These are phyloP conservation scores for Penicillium goetzii DNA, from an alignment of 495 filamentous ascomycete genomes.

Conservation along the genomic window DNA sequence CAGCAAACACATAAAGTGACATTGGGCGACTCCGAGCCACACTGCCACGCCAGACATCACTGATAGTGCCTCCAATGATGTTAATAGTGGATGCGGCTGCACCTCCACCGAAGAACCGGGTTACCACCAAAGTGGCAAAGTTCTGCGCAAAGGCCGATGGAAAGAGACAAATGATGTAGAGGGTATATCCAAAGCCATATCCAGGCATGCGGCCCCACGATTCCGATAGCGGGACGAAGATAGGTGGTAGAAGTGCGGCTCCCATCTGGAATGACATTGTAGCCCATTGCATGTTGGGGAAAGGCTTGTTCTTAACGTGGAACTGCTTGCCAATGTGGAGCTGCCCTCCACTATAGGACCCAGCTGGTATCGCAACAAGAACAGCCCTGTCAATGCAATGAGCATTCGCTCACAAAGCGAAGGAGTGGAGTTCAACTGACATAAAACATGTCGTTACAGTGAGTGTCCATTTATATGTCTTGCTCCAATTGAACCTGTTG, in stretches of 20 bases:
- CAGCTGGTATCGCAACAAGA: not conserved
- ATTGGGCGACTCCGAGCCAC: not conserved
- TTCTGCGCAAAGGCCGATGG: not conserved
- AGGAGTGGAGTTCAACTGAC: not conserved
- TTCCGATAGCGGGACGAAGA: not conserved
- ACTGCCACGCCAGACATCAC: not conserved
- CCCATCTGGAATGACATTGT: constrained; percentile 1
- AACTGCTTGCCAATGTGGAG: not conserved
- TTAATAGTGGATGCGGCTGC: not conserved
- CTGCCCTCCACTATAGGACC: not conserved
- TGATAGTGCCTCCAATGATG: not conserved
- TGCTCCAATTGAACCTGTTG: not conserved
- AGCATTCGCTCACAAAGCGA: not conserved
- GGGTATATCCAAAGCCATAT: not conserved
- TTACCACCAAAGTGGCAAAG: not conserved
- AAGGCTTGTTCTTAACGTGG: not conserved
- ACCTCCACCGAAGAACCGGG: not conserved
- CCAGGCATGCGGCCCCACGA: not conserved
- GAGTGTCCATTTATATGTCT: not conserved
- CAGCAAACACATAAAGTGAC: not conserved
- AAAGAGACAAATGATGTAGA: not conserved
- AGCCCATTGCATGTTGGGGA: not conserved
- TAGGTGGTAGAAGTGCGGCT: not conserved
- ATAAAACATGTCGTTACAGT: not conserved
- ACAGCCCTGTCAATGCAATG: not conserved